These are phyloP conservation scores for Pichia sp. DNA, from an alignment of 1,139 yeast genomes.

Conservation along the genomic window DNA sequence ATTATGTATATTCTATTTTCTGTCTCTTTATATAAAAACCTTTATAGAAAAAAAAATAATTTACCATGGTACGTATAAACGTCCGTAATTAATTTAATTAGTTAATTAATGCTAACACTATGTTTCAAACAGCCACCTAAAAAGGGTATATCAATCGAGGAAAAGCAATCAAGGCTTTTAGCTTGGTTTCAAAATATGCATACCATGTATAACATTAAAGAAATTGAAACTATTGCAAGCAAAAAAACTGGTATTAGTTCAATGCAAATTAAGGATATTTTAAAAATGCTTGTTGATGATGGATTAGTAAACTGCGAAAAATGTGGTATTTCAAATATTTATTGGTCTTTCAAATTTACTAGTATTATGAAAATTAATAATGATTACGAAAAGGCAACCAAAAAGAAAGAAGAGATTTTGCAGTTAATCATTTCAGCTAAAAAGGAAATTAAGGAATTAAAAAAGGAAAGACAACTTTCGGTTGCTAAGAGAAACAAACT, in stretches of 20 bases:
- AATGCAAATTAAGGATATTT: conserved; percentile 45
- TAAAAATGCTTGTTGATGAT: conserved; percentile 41
- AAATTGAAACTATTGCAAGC: conserved; percentile 42
- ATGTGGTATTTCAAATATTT: conserved; percentile 48
- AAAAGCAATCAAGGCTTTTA: conserved; percentile 35
- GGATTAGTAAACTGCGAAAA: conserved; percentile 45
- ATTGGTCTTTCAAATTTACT: conserved; percentile 47
- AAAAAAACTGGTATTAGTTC: conserved; percentile 41
- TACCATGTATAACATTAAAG: conserved; percentile 41
- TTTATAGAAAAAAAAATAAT: too few relatives aligned
- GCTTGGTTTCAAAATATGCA: conserved; percentile 34
- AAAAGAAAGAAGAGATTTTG: conserved; percentile 9
- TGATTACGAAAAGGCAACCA: conserved; percentile 18
- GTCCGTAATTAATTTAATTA: too few relatives aligned
- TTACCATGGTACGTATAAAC: too few relatives aligned
- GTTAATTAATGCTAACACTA: background rate
- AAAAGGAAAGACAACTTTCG: background rate
- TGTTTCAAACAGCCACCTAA: conserved; percentile 25
- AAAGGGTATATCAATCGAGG: conserved; percentile 35
- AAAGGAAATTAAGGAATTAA: conserved; percentile 12
- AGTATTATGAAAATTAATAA: conserved; percentile 25
- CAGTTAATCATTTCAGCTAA: conserved; percentile 14
- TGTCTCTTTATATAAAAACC: too few relatives aligned
- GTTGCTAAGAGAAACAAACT: conserved; percentile 2
- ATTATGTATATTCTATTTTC: too few relatives aligned